Conservation (phyloP, 1,139 yeast species). For the Nakaseomyces uthaithaninus region DNA sequence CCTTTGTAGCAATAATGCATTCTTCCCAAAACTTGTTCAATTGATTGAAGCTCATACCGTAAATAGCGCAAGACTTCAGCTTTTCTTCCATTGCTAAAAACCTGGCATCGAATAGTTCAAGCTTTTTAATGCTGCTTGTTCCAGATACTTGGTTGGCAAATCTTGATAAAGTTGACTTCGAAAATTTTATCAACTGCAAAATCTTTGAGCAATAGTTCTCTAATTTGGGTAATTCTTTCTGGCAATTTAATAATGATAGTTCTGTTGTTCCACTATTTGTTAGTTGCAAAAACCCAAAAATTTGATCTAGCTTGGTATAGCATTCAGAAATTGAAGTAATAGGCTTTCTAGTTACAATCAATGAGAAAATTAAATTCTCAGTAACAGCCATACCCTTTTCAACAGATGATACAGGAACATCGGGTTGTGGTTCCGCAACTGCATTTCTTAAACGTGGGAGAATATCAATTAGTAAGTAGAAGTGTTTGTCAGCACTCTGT, state of each 20-base stretch:
- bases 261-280: neutral
- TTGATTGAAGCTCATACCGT: neutral
- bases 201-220: neutral
- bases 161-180: neutral
- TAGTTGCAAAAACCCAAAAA: neutral
- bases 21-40: neutral
- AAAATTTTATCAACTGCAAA: neutral
- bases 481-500: slow-evolving; percentile 49
- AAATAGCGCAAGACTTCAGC: neutral
- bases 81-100: neutral
- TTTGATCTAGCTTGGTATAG: neutral
- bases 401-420: slow-evolving; percentile 67
- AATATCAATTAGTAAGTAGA: slow-evolving; percentile 65
- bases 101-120: neutral
- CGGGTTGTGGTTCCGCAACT: slow-evolving; percentile 54
- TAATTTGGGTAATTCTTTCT: neutral
- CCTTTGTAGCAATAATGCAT: neutral
- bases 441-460: slow-evolving; percentile 71
- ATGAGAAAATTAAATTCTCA: slow-evolving; percentile 58
- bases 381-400: slow-evolving; percentile 72
- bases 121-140: neutral
- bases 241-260: neutral
- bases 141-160: neutral
- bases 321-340: slow-evolving; percentile 32
- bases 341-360: slow-evolving; percentile 45